Conservation (phyloP, 352 stramenopile genomes). For the Phytophthora kernoviae region DNA sequence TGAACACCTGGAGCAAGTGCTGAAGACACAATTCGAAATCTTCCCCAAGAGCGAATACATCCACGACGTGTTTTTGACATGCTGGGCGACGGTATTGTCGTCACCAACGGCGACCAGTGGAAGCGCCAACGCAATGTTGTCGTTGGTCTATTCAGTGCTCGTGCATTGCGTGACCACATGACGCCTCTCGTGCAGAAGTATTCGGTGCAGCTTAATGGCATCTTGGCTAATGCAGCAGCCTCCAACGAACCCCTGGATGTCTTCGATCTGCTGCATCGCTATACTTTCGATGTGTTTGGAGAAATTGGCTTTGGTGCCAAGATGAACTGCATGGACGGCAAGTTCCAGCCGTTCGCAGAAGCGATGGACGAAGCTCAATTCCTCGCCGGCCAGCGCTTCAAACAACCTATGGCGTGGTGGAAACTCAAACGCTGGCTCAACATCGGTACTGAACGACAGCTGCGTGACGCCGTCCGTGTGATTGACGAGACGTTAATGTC, state of each 20-base stretch:
- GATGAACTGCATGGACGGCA: slow-evolving; percentile 34
- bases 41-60: slow-evolving; percentile 55
- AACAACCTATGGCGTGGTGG: slow-evolving; percentile 44
- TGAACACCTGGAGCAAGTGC: slow-evolving; percentile 54
- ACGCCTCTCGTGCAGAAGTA: slow-evolving; percentile 42
- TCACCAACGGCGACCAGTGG: slow-evolving; percentile 47
- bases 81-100: slow-evolving; percentile 49
- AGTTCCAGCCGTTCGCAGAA: slow-evolving; percentile 40
- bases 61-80: slow-evolving; percentile 46
- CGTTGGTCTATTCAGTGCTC: slow-evolving; percentile 46
- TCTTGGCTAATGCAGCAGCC: slow-evolving; percentile 19
- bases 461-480: slow-evolving; percentile 36
- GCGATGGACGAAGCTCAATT: slow-evolving; percentile 39
- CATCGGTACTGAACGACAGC: slow-evolving; percentile 39
- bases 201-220: slow-evolving; percentile 29
- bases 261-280: slow-evolving; percentile 46
- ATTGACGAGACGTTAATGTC: slow-evolving; percentile 43
- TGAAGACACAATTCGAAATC: slow-evolving; percentile 55
- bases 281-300: slow-evolving; percentile 51
- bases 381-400: slow-evolving; percentile 33
- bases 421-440: slow-evolving; percentile 51
- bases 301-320: slow-evolving; percentile 49
- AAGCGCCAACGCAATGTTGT: slow-evolving; percentile 44
- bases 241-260: slow-evolving; percentile 19
- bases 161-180: slow-evolving; percentile 47